Base-by-base conservation (phyloP, 2,329 filamentous ascomycete genomes). In the Verticillium nubilum region DNA sequence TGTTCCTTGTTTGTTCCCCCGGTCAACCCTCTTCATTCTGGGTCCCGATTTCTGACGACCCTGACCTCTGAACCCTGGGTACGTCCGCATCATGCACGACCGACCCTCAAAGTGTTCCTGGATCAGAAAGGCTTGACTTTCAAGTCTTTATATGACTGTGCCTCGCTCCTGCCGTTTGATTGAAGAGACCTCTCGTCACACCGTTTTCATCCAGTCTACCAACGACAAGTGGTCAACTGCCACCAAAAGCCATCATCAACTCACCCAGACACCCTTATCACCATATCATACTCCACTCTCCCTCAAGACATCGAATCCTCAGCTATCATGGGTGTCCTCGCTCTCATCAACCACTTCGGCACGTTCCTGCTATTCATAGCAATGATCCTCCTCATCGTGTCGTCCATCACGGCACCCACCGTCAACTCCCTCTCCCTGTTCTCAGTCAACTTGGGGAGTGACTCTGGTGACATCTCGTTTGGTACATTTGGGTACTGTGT, bases 401-500 rank as follows among this genome's bases (percentile, higher is more conserved):
- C 82, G 59, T 79, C 78, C 62, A 82, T 88, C 62, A 82, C 84
- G 2, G 74, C 85, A 0, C 86, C 86, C 9, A 81, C 87, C 52
- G 78, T 86, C 64, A 75, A 84, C 65, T 65, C 79, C 64, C 75
- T 87, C 52, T 73, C 78, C 52, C 72, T 88, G 37, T 69, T 88
- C 59, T 79, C 77, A 60, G 78, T 88, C 61, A 72, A 76, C 56
- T 72, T 86, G 23, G 70, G 70, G 52, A 74, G 76, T 63, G 64
- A 68, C 27, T 71, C 68, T 10, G 61, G 65, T 25, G 67, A 76
- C 12, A 70, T 86, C 33, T 76, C 74, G 2, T 86, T 85, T 70
- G 86, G 86, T 52, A 84, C 82, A 0, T 87, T 86, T 72, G 86
- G 86, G 7, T 84, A 80, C 68, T 88, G 86, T 67, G 64, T 73